phyloP scores from a whole-genome alignment of 345 rosid species.

The Linum usitatissimum region DNA sequence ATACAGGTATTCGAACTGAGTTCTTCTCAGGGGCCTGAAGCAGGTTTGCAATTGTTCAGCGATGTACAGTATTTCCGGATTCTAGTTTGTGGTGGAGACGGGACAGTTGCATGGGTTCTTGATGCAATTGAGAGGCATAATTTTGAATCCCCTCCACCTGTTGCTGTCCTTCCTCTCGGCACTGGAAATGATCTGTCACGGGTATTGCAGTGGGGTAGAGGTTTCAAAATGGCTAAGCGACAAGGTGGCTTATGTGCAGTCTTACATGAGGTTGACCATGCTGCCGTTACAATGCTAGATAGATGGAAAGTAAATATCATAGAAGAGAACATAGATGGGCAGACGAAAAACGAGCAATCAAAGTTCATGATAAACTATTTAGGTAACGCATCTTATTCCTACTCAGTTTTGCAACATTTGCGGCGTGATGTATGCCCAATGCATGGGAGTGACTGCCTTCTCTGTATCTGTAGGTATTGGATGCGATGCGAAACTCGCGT shows the following conservation, averaged over 20 bases:
- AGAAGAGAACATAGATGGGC: conserved; percentile 33
- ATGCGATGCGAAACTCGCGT: conserved; percentile 85
- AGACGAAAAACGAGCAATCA: conserved; percentile 27
- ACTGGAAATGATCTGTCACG: conserved; percentile 82
- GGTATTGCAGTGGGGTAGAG: conserved; percentile 79
- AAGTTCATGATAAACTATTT: conserved; percentile 82
- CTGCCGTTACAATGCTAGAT: conserved; percentile 79
- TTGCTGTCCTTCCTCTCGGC: conserved; percentile 76
- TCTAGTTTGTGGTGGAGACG: conserved; percentile 85
- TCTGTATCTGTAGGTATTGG: conserved; percentile 51
- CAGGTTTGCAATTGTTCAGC: conserved; percentile 56
- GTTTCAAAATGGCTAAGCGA: conserved; percentile 51
- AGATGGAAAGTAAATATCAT: conserved; percentile 61
- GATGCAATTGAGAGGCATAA: conserved; percentile 61
- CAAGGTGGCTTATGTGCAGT: conserved; percentile 56
- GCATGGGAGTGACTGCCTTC: conserved; percentile 11
- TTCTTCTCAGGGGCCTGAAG: conserved; percentile 67
- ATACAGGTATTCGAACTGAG: conserved; percentile 62
- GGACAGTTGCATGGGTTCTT: conserved; percentile 81
- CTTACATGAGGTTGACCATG: conserved; percentile 60
- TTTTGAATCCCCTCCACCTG: conserved; percentile 73
- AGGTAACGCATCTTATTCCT: conserved; percentile 27
- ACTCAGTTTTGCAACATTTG: background rate
- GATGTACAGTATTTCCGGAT: conserved; percentile 54
- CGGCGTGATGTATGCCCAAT: conserved; percentile 1